Conservation (phyloP, 2,329 filamentous ascomycete genomes). For the Ophiocordyceps camponoti-rufipedis region DNA sequence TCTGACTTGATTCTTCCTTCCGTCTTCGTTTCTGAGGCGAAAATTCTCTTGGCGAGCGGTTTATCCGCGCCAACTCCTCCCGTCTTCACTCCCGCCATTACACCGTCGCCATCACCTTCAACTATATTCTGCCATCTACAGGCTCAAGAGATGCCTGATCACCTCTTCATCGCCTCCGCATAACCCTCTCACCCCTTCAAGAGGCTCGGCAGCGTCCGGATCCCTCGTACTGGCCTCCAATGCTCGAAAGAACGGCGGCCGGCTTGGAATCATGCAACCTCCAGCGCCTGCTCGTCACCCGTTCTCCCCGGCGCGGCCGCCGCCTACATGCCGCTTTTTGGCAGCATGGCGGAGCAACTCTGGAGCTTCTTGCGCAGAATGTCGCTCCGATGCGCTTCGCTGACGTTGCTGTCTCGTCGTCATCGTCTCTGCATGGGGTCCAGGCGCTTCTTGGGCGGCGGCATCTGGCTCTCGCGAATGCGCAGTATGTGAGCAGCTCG, state of each 20-base stretch:
- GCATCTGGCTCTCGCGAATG: not conserved
- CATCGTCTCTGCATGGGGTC: conserved; percentile 1
- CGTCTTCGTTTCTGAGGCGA: no score
- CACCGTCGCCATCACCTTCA: no score
- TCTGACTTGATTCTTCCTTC: no score
- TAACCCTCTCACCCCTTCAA: no score
- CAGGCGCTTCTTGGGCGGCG: conserved; percentile 8
- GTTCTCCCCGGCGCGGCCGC: conserved; percentile 19
- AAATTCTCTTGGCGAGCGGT: no score
- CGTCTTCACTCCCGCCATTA: no score
- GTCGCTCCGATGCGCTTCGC: conserved; percentile 12
- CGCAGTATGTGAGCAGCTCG: not conserved
- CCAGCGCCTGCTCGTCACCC: conserved; percentile 28
- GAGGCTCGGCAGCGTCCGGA: not conserved
- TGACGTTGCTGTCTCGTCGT: not conserved
- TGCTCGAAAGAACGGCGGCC: conserved; percentile 40
- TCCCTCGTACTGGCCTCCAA: conserved; percentile 13
- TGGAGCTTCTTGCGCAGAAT: conserved; percentile 27
- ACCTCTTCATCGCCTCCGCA: no score
- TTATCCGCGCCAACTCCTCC: no score
- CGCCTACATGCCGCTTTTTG: conserved; percentile 32
- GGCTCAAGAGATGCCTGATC: no score
- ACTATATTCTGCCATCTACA: no score
- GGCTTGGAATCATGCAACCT: conserved; percentile 37
- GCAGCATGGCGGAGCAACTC: conserved; percentile 31